These are phyloP conservation scores for Neocatenulostroma microsporum DNA, from an alignment of 2,329 filamentous ascomycete genomes.

Conservation along the genomic window DNA sequence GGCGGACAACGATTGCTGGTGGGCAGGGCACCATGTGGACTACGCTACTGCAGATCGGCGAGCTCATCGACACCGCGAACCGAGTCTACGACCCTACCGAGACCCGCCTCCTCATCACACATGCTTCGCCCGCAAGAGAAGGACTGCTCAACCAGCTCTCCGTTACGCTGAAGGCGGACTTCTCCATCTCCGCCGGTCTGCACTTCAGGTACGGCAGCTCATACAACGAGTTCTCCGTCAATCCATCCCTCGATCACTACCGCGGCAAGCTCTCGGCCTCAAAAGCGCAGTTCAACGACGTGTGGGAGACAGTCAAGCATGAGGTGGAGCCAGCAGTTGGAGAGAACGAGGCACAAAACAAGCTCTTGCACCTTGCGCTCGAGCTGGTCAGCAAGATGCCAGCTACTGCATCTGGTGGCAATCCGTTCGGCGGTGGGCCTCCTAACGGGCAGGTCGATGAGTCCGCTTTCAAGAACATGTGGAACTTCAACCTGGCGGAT, in stretches of 20 bases:
- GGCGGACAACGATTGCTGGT: conserved; percentile 93
- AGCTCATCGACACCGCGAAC: conserved; percentile 94
- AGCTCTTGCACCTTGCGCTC: conserved; percentile 80
- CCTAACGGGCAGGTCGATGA: conserved; percentile 88
- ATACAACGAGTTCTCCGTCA: conserved; percentile 99
- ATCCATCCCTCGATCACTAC: conserved; percentile 95
- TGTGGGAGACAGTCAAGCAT: conserved; percentile 96
- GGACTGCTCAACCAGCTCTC: conserved; percentile 98
- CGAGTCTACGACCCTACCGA: conserved; percentile 97
- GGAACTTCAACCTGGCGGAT: conserved; percentile 98
- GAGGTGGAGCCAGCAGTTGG: conserved; percentile 93
- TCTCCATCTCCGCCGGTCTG: conserved; percentile 92
- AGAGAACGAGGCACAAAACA: conserved; percentile 89
- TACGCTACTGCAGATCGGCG: conserved; percentile 93
- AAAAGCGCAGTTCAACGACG: conserved; percentile 97
- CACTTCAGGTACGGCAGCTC: conserved; percentile 99
- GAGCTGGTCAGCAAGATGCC: conserved; percentile 98
- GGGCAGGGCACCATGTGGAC: conserved; percentile 99
- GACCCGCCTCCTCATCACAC: conserved; percentile 92
- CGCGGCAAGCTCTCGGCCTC: conserved; percentile 96
- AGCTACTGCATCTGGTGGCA: conserved; percentile 84
- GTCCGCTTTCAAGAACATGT: conserved; percentile 99
- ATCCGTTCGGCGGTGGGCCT: conserved; percentile 84
- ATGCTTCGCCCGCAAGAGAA: conserved; percentile 92
- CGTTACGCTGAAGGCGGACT: conserved; percentile 94